Evolutionary conservation across 2,329 filamentous ascomycete species (phyloP), one percentile per base, ranked within the genome.

Genomic region (Venturia asperata): DNA sequence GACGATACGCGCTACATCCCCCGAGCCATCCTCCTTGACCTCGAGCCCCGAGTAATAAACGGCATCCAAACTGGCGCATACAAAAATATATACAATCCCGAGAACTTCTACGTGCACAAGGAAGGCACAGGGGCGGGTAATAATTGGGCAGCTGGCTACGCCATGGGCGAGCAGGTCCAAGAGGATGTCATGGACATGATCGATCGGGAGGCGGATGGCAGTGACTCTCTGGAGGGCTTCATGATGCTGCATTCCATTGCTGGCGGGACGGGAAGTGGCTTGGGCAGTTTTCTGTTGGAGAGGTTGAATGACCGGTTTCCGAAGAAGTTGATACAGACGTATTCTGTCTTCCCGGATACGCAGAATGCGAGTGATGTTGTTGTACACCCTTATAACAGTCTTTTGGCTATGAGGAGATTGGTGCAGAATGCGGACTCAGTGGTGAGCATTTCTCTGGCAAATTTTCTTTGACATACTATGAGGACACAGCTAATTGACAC

Each of bases 171-270:
- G 76, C 82, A 84, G 56, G 91, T 99, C 24, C 91, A 93, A 71
- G 94, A 99, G 76, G 94, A 99, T 75, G 91, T 99, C 65, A 91
- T 99, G 83, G 95, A 99, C 76, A 99, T 99, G 92, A 96, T 99
- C 72, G 94, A 99, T 74, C 89, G 94, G 67, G 94, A 99, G 76
- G 94, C 95, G 19, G 94, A 99, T 77, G 95, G 95, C 41, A 97
- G 93, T 75, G 94, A 99, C 77, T 97, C 92, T 63, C 83, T 99
- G 4, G 94, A 99, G 81, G 94, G 94, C 47, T 99, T 99, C 80
- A 99, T 99, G 94, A 86, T 99, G 77, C 83, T 99, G 68, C 94
- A 99, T 76, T 97, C 94, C 3, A 99, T 99, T 73, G 95, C 94
- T 55, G 94, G 94, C 68, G 94, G 94, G 66, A 99, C 94, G 21